Base-by-base conservation (phyloP, 2,329 filamentous ascomycete genomes). In the Neonectria magnoliae region DNA sequence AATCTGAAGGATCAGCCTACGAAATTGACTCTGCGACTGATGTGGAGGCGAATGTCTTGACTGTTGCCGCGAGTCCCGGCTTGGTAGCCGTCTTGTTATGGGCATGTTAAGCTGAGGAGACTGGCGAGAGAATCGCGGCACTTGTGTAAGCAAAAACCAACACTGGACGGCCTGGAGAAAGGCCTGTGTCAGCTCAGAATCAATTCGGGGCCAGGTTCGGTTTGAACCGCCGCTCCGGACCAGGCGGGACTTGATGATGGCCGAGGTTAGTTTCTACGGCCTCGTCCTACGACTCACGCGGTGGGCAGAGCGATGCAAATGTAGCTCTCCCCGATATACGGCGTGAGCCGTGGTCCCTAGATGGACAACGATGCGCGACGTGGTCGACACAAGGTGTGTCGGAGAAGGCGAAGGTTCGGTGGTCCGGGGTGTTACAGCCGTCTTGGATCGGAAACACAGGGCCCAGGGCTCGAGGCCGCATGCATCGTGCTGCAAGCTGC, bases 301-400 rank as follows among this genome's bases (percentile, higher is more conserved):
- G 57, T 29, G 48, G 57, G 57, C 50, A 41, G 31, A 22, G 27
- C 52, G 42, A 45, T 10, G 42, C 57, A 60, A 60, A 54, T 55
- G 50, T 60, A 54, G 41, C 55, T 7, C 31, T 41, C 6, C 22
- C 16, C 33, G 22, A 31, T 20, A 48, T 42, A 38, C 14, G 11
- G 29, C 31, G 8, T 31, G 20, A 25, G 29, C 16, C 18, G 16
- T 38, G 25, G 11, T 57, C n/a, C 18, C 14, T 42, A 31, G 27
- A 20, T n/a, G 27, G 47, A 31, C 16, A 16, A 51, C 10, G 47
- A 20, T 9, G 47, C 47, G 27, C 18, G 47, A 51, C 48, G 20
- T 3, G 29, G 27, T 10, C 18, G 29, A 33, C 48, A 51, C 48
- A 33, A n/a, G 4, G 18, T 20, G 48, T 14, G 48, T 51, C 48